A percentile compares a stretch with the other conserved stretches of the same genome.
These are phyloP conservation scores for Paratinospora sagittata DNA, from an alignment of 164 flowering plant genomes.

Conservation along the genomic window DNA sequence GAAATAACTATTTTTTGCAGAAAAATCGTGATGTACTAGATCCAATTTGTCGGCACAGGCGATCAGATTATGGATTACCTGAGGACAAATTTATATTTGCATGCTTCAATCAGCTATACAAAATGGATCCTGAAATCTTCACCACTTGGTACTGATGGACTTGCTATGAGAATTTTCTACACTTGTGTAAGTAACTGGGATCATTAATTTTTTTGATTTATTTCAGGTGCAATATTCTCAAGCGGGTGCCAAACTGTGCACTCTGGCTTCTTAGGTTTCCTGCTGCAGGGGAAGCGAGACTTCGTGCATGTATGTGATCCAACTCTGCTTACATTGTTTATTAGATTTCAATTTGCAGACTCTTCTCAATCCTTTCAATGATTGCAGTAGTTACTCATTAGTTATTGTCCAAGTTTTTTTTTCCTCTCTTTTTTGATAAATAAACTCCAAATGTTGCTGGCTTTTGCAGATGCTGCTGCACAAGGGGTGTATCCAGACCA, in stretches of 20 bases:
- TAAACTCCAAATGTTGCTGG: not conserved
- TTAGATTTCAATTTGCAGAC: not conserved
- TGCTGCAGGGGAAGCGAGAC: slow-evolving; percentile 93
- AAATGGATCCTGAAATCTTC: slow-evolving; percentile 95
- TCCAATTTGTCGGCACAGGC: slow-evolving; percentile 58
- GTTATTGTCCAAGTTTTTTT: not conserved
- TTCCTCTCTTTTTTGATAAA: not conserved
- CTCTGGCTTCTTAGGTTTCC: slow-evolving; percentile 98
- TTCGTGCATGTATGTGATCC: slow-evolving; percentile 70
- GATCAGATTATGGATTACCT: slow-evolving; percentile 89
- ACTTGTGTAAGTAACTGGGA: not conserved
- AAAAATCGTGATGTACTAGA: slow-evolving; percentile 88
- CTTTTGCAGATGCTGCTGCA: slow-evolving; percentile 77
- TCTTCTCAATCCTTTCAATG: not conserved
- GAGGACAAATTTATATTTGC: slow-evolving; percentile 91
- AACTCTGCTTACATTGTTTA: not conserved
- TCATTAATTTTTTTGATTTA: not conserved
- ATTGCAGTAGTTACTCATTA: not conserved
- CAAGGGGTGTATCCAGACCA: slow-evolving; percentile 81
- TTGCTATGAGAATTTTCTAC: not conserved
- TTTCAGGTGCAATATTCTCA: slow-evolving; percentile 94
- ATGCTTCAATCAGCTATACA: slow-evolving; percentile 95
- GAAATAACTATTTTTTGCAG: slow-evolving; percentile 26
- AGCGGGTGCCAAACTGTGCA: slow-evolving; percentile 88
- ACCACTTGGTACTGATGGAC: slow-evolving; percentile 58